Evolutionary conservation across 140 eudicot genomes (phyloP).

Genomic region (Senecio squalidus): DNA sequence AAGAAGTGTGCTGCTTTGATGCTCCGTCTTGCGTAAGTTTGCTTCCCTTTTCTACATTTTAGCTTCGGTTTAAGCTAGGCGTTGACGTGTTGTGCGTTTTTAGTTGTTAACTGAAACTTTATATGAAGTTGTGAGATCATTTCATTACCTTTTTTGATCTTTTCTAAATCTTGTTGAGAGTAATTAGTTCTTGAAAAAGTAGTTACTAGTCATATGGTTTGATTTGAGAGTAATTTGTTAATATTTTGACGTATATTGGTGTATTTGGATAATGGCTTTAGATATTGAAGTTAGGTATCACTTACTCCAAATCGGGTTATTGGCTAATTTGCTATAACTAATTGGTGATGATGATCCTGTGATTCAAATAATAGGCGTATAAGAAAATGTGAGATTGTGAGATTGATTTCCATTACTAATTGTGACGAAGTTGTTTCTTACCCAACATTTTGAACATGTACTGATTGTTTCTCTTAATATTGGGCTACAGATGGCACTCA

Average conservation of each 20-base stretch:
- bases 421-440: too few relatives aligned
- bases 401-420: too few relatives aligned
- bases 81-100: neutral
- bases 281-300: too few relatives aligned
- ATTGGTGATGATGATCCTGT: neutral
- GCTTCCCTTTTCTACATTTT: neutral
- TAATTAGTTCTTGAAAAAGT: too few relatives aligned
- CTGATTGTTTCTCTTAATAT: neutral
- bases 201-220: neutral
- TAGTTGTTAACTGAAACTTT: neutral
- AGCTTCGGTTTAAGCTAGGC: neutral
- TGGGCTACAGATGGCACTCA: conserved; percentile 66
- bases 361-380: neutral
- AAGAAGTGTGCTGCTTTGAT: conserved; percentile 75
- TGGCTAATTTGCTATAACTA: neutral
- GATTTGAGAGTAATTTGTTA: neutral
- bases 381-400: too few relatives aligned
- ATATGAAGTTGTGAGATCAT: neutral
- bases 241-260: too few relatives aligned
- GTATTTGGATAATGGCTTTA: neutral
- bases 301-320: neutral
- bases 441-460: neutral
- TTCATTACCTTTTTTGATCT: too few relatives aligned
- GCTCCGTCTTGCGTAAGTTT: conserved; percentile 74
- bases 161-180: too few relatives aligned